Base-by-base conservation (phyloP, 2,329 filamentous ascomycete species). In the Claviceps africana region DNA sequence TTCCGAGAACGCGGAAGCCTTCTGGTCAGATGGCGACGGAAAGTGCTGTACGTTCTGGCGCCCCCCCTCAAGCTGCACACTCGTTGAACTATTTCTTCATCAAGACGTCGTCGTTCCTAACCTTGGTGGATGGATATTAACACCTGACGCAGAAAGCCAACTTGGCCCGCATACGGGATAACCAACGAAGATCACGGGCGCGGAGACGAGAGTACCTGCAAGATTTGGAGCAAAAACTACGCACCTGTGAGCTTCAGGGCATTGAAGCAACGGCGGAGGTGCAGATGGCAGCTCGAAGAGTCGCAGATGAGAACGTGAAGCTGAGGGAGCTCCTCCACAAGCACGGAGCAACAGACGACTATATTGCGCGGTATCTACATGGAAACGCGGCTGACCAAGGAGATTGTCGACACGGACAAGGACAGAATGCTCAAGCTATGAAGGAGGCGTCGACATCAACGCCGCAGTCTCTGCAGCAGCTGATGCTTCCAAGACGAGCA, bases 171-270 rank as follows among this genome's bases (percentile, higher is more conserved):
- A 83, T 88, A 58, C 78, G 85, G 57, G 83, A 89, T 60, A 90
- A 89, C 60, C 86, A 89, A 64, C 76, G 85, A 52, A 80, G 85
- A 56, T 87, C 82, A n/a, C 80, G 86, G 51, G 83, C 83, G 46
- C 77, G 85, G 37, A 76, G 82, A 56, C 86, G 85, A 69, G 83
- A 87, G 61, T 88, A 89, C 62, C 69, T 88, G 40, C 72, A 81
- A 55, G 82, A 85, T 52, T 75, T 88, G 30, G 84, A 89, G 65
- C 70, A 75, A 51, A 81, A 79, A 54, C 60, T 68, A 37, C 76
- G 80, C 47, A 67, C 70, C 50, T 86, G 77, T 62, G 82, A 88
- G 64, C 71, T 78, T 39, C 70, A 76, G 33, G 85, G 85, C 19
- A 74, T 85, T 48, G 77, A 84, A 60, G 85, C 83, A 3, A 83